Base-by-base conservation (phyloP, 768 basidiomycete species). In the Auricularia auricula-judae region DNA sequence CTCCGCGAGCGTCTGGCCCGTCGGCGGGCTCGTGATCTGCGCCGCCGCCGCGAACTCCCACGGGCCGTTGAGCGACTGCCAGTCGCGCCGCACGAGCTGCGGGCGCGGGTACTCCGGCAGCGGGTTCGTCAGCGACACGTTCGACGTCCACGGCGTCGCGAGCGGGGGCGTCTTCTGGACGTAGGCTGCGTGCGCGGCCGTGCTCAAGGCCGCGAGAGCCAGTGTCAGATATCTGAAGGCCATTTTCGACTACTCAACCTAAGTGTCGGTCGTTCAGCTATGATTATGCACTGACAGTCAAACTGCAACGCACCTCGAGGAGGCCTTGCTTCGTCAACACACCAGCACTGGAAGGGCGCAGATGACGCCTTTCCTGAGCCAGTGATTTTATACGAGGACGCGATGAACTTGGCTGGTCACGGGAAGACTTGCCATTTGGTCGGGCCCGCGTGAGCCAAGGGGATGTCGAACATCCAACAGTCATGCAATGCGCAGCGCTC, bases 91-190 rank as follows among this genome's bases (percentile, higher is more conserved):
- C 29, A 59, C 56, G 56, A 59, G 56, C 29, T 59, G 56, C 11
- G 56, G 56, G 2, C 56, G 56, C 34, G 56, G 56, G 56, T 59
- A 59, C 56, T 59, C 56, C 8, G 56, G 56, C 56, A 59, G 56
- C 56, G 56, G 56, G 56, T 33, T 35, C 2, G 23, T 35, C 23
- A 35, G 23, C 16, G 56, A 35, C 56, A 59, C 56, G 23, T 59
- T 21, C 21, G 56, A 29, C 56, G 56, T 59, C 56, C 56, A 64
- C 36, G 63, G 63, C 36, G 63, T 54, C 36, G 63, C 59, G 63
- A 42, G 42, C 21, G 63, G 58, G 12, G 54, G 29, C 23, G 62
- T 63, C 42, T 59, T 59, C 4, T 5, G 54, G 3, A 59, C 35
- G 39, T 34, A 33, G 54, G 56, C 29, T 36, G 63, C 39, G 18